phyloP scores from a whole-genome alignment of 2,329 filamentous ascomycete genomes.

The Colletotrichum orbiculare region DNA sequence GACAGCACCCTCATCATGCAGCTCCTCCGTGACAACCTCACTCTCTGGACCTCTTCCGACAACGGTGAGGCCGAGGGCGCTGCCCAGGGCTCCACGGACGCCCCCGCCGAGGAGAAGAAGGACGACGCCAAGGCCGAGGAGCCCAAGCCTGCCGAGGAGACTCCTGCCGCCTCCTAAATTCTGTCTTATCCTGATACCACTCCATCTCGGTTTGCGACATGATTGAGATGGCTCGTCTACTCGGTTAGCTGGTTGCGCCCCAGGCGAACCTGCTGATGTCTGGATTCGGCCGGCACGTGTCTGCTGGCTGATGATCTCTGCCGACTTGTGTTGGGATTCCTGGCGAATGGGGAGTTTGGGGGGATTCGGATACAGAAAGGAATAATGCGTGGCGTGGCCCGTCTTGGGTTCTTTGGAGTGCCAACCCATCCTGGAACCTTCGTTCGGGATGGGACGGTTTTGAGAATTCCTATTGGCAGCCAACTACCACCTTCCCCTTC shows the following conservation, averaged over 20 bases:
- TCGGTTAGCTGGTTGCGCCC: constrained; percentile 14
- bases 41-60: constrained; percentile 96
- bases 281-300: constrained; percentile 41
- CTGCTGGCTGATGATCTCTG: constrained; percentile 47
- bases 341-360: constrained; percentile 48
- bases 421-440: constrained; percentile 20
- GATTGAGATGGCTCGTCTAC: constrained; percentile 46
- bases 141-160: constrained; percentile 51
- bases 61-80: constrained; percentile 80
- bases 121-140: constrained; percentile 63
- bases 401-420: constrained; percentile 32
- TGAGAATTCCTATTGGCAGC: constrained; percentile 28
- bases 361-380: constrained; percentile 51
- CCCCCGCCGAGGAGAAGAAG: constrained; percentile 63
- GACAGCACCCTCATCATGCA: constrained; percentile 99
- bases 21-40: constrained; percentile 97
- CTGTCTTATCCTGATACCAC: constrained; percentile 50
- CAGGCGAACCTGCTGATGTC: constrained; percentile 26
- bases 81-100: constrained; percentile 71
- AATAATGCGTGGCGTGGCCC: constrained; percentile 52
- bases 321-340: constrained; percentile 38
- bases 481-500: constrained; percentile 31
- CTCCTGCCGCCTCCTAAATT: constrained; percentile 65
- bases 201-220: constrained; percentile 49
- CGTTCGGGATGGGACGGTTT: constrained; percentile 14